Evolutionary conservation across 148 eudicot species (phyloP).

Genomic region (Suaeda aralocaspica): DNA sequence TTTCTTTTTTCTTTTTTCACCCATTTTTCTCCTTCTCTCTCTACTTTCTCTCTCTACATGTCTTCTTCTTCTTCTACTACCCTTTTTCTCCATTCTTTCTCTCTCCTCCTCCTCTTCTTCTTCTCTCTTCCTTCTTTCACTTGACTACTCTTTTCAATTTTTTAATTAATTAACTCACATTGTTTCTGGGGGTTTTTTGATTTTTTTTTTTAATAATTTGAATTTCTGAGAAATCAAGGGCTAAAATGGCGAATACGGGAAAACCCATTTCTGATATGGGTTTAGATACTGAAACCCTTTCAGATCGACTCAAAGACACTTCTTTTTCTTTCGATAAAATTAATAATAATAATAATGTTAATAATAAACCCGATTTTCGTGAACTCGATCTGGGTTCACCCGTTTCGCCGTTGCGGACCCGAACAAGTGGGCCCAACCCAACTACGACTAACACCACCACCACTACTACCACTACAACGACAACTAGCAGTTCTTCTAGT

Average conservation of each 20-base stretch:
- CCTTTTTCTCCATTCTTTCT: constrained; percentile 15
- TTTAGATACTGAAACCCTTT: constrained; percentile 25
- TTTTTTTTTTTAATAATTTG: too few relatives aligned
- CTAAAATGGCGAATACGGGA: constrained; percentile 41
- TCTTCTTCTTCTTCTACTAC: constrained; percentile 16
- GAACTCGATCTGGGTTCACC: constrained; percentile 64
- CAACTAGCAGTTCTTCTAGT: constrained; percentile 53
- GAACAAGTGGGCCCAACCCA: constrained; percentile 23
- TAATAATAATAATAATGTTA: not conserved
- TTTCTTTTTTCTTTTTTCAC: not conserved
- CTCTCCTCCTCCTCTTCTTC: not conserved
- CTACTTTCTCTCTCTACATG: constrained; percentile 6
- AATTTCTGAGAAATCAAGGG: not conserved
- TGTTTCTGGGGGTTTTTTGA: too few relatives aligned
- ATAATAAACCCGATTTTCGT: constrained; percentile 55
- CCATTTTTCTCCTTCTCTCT: too few relatives aligned
- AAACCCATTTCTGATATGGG: constrained; percentile 38
- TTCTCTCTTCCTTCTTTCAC: not conserved
- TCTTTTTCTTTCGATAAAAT: not conserved
- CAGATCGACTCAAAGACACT: constrained; percentile 43
- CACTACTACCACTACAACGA: constrained; percentile 36
- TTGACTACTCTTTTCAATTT: not conserved
- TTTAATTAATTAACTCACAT: too few relatives aligned
- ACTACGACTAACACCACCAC: constrained; percentile 28
- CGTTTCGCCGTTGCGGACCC: constrained; percentile 49